These are phyloP conservation scores for Hygrophoropsis aurantiaca DNA, from an alignment of 768 basidiomycete genomes.

Conservation along the genomic window DNA sequence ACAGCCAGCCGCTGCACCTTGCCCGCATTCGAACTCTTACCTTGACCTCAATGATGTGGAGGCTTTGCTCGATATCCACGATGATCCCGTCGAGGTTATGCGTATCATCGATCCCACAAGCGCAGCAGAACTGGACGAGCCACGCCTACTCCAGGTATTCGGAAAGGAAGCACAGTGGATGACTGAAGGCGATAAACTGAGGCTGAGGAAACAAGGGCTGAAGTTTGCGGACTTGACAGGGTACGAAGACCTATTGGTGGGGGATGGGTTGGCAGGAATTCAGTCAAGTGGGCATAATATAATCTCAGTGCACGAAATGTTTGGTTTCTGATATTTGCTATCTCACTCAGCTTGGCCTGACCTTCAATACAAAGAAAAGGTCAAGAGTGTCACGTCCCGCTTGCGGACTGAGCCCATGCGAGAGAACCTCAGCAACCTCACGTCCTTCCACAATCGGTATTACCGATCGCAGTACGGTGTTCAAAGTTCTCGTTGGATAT, in stretches of 20 bases:
- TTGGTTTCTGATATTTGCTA: no score
- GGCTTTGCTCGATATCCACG: conserved; percentile 9
- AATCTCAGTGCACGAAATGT: no score
- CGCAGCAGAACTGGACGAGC: conserved; percentile 15
- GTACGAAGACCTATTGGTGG: conserved; percentile 1
- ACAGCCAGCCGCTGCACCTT: no score
- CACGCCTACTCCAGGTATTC: conserved; percentile 13
- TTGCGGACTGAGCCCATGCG: conserved; percentile 43
- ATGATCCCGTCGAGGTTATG: conserved; percentile 17
- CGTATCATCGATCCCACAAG: conserved; percentile 11
- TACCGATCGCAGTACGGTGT: conserved; percentile 39
- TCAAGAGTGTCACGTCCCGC: conserved; percentile 21
- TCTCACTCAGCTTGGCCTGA: conserved; percentile 14
- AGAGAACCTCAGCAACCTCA: conserved; percentile 33
- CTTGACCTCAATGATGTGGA: conserved; percentile 1
- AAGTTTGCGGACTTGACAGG: conserved; percentile 14
- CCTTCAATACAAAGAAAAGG: conserved; percentile 11
- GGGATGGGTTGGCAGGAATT: not conserved
- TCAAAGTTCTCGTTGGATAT: conserved; percentile 39
- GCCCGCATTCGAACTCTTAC: no score
- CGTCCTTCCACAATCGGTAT: conserved; percentile 44
- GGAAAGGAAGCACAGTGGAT: conserved; percentile 14
- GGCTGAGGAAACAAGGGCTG: conserved; percentile 9
- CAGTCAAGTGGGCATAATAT: conserved; percentile 2
- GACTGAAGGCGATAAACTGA: conserved; percentile 17